phyloP scores from a whole-genome alignment of 73 alveolate genomes.

The Paraurostyla sp. region DNA sequence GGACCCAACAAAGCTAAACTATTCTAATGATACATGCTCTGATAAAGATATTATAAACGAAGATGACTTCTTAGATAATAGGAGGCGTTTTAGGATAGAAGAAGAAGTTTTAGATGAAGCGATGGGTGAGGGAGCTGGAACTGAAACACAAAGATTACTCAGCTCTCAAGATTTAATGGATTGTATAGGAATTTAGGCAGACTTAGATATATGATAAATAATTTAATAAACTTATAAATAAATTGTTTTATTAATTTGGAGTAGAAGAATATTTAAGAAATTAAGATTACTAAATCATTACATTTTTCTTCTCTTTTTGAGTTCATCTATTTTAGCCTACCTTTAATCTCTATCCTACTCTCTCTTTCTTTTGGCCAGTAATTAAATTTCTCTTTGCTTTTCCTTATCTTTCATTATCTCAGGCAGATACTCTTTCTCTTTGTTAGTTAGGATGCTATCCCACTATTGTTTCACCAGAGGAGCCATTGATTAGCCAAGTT shows the following conservation, averaged over 20 bases:
- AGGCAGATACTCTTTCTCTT: constrained; percentile 39
- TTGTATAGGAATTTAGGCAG: no score
- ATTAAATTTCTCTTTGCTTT: neutral
- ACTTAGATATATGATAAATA: no score
- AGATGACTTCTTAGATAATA: no score
- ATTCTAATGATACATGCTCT: constrained; percentile 6
- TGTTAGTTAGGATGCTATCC: constrained; percentile 23
- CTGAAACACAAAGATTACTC: no score
- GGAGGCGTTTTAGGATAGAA: no score
- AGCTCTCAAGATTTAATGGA: no score
- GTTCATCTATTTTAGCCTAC: constrained; percentile 17
- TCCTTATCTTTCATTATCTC: constrained; percentile 44
- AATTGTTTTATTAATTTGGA: no score
- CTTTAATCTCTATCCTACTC: constrained; percentile 15
- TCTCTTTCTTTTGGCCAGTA: constrained; percentile 49
- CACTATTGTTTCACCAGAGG: constrained; percentile 42
- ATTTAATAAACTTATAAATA: no score
- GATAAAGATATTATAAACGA: neutral
- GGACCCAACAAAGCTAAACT: neutral
- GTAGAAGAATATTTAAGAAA: neutral
- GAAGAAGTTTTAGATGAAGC: no score
- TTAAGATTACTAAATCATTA: neutral
- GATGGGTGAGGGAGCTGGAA: no score
- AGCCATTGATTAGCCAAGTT: neutral
- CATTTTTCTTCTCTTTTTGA: constrained; percentile 39